Conservation (phyloP, 2,329 filamentous ascomycete genomes). For the Chrysosphaeria jannelii region DNA sequence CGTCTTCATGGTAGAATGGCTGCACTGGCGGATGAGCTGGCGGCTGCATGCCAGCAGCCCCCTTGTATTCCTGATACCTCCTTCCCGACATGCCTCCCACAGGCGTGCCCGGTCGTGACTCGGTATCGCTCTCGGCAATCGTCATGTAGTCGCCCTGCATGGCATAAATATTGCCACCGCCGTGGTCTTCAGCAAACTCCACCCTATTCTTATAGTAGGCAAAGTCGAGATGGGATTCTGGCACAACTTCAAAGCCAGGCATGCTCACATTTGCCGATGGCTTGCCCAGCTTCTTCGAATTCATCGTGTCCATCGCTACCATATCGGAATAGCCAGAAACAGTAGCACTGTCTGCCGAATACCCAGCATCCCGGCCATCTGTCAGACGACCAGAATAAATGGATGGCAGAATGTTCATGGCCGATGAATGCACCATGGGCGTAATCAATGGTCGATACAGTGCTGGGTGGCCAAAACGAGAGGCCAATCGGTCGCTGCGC, state of each 20-base stretch:
- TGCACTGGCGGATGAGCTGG: constrained; percentile 3
- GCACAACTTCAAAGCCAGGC: constrained; percentile 69
- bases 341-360: constrained; percentile 22
- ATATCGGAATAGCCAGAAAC: constrained; percentile 57
- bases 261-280: constrained; percentile 9
- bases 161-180: constrained; percentile 42
- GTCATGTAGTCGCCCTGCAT: constrained; percentile 24
- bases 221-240: constrained; percentile 65
- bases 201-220: constrained; percentile 72
- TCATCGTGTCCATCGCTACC: constrained; percentile 57
- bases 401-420: constrained; percentile 58
- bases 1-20: constrained; percentile 5
- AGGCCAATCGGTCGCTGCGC: constrained; percentile 38
- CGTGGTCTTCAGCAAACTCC: constrained; percentile 66
- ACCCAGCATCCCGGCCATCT: constrained; percentile 27
- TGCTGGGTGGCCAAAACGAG: constrained; percentile 69
- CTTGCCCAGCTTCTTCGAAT: constrained; percentile 22
- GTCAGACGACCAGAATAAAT: constrained; percentile 58
- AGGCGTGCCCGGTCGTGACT: constrained; percentile 21
- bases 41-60: constrained; percentile 1
- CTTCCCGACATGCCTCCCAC: constrained; percentile 9
- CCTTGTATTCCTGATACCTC: constrained; percentile 5
- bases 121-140: constrained; percentile 11
- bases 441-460: constrained; percentile 73
- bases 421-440: constrained; percentile 82